phyloP scores from a whole-genome alignment of 2,329 filamentous ascomycete genomes.

The Fusarium pseudograminearum region DNA sequence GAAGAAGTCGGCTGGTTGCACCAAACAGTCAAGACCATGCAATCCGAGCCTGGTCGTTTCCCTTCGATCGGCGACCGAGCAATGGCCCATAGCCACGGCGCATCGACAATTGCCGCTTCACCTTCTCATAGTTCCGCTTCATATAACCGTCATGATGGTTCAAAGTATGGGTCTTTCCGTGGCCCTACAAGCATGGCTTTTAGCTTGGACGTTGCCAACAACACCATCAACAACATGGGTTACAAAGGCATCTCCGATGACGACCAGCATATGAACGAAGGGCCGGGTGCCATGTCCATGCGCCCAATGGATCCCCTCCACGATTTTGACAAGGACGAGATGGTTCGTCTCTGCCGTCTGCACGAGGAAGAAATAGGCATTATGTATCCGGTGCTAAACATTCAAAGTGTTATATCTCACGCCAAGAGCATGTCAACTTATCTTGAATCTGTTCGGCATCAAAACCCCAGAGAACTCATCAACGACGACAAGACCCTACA shows the following conservation, averaged over 20 bases:
- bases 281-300: conserved; percentile 45
- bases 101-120: conserved; percentile 55
- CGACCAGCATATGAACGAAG: conserved; percentile 59
- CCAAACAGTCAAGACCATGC: conserved; percentile 76
- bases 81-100: conserved; percentile 51
- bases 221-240: conserved; percentile 89
- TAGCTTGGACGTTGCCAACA: conserved; percentile 87
- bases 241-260: conserved; percentile 75
- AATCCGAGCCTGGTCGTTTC: conserved; percentile 63
- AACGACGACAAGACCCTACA: conserved; percentile 70
- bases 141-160: conserved; percentile 57
- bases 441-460: conserved; percentile 67
- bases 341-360: conserved; percentile 79
- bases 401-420: conserved; percentile 77
- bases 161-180: conserved; percentile 75
- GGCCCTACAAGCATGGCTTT: conserved; percentile 89
- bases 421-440: conserved; percentile 77
- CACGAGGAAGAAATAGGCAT: conserved; percentile 92
- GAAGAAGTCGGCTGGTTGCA: conserved; percentile 86
- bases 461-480: conserved; percentile 54
- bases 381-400: conserved; percentile 89
- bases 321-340: conserved; percentile 81
- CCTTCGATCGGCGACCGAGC: conserved; percentile 59
- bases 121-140: conserved; percentile 57
- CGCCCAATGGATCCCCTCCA: conserved; percentile 78